phyloP scores from a whole-genome alignment of 116 monocot genomes.

The Papilionanthe hybrid region DNA sequence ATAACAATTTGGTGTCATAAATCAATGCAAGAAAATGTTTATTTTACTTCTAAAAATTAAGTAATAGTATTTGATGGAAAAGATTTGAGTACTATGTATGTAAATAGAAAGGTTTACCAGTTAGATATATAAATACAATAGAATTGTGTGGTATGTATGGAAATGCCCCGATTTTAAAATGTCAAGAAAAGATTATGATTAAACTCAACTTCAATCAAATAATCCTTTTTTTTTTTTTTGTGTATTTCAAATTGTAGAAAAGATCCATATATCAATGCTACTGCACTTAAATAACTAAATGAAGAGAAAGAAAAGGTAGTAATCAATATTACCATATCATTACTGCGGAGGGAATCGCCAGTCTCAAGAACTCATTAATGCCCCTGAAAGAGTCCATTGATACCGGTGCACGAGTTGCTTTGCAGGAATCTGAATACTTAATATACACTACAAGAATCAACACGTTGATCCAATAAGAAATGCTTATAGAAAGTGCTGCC shows the following conservation, averaged over 20 bases:
- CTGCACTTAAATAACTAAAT: neutral
- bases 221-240: neutral
- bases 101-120: no score
- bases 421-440: conserved; percentile 48
- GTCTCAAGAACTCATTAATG: conserved; percentile 41
- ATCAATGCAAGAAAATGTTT: no score
- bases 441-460: conserved; percentile 59
- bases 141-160: no score
- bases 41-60: no score
- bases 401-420: conserved; percentile 42
- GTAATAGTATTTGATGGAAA: no score
- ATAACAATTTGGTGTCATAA: no score
- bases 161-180: no score
- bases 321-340: conserved; percentile 40
- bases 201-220: neutral
- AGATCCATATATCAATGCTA: neutral
- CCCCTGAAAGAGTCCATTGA: conserved; percentile 47
- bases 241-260: neutral
- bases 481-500: neutral
- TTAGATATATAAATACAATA: no score
- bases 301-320: neutral
- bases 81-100: no score
- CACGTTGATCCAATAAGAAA: conserved; percentile 60
- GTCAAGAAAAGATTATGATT: no score
- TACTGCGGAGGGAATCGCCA: conserved; percentile 64